These are phyloP conservation scores for Talaromyces sp. DNA, from an alignment of 2,329 filamentous ascomycete species.

Conservation along the genomic window DNA sequence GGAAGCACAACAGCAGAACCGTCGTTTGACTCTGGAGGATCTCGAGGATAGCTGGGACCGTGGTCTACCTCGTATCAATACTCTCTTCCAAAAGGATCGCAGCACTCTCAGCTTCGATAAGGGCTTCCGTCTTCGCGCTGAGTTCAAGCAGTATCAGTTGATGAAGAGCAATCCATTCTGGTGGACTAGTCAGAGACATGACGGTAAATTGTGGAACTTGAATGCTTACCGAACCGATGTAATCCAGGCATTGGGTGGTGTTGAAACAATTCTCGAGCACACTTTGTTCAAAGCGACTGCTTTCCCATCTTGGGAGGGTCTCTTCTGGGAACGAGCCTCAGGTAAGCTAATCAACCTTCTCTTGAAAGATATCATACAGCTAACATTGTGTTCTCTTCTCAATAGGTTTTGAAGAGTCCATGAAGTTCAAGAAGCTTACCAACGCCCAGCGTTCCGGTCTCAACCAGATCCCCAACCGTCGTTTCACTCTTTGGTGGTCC, in stretches of 20 bases:
- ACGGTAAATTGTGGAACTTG: slow-evolving; percentile 96
- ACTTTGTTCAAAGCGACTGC: slow-evolving; percentile 96
- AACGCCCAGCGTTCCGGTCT: slow-evolving; percentile 96
- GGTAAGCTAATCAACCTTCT: background rate
- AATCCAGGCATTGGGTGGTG: slow-evolving; percentile 92
- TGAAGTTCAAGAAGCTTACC: slow-evolving; percentile 99
- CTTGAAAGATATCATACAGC: slow-evolving; percentile 37
- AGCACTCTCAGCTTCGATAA: slow-evolving; percentile 98
- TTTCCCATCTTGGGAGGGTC: slow-evolving; percentile 94
- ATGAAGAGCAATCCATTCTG: slow-evolving; percentile 99
- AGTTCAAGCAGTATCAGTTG: slow-evolving; percentile 97
- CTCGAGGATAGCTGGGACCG: slow-evolving; percentile 98
- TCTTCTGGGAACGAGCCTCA: slow-evolving; percentile 71
- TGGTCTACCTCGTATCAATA: slow-evolving; percentile 96
- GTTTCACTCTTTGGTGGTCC: slow-evolving; percentile 98
- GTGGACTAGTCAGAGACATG: slow-evolving; percentile 98
- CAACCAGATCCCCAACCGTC: slow-evolving; percentile 97
- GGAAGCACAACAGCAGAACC: slow-evolving; percentile 96
- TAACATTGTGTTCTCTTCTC: slow-evolving; percentile 50
- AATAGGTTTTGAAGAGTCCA: slow-evolving; percentile 59
- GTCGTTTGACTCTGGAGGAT: slow-evolving; percentile 90
- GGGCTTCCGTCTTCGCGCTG: slow-evolving; percentile 89
- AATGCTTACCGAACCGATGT: slow-evolving; percentile 96
- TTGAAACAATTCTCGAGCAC: slow-evolving; percentile 96
- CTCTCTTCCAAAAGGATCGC: slow-evolving; percentile 96